Conservation (phyloP, 306 rosid genomes). For the Prunus fruticosa region DNA sequence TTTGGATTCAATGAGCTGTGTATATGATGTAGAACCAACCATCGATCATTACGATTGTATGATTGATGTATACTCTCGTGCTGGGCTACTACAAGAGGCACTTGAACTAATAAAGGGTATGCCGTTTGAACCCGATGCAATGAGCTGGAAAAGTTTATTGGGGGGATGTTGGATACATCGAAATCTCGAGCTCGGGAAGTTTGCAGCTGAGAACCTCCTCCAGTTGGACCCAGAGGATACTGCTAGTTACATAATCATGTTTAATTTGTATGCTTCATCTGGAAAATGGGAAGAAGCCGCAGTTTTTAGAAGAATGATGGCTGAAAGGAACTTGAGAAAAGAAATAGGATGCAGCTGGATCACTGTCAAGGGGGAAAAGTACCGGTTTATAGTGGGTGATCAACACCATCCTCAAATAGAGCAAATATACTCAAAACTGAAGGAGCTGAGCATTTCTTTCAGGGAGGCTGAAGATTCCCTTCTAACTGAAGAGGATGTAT, state of each 20-base stretch:
- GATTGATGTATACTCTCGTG: constrained; percentile 59
- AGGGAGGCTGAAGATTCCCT: constrained; percentile 25
- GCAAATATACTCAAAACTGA: constrained; percentile 43
- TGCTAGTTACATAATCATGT: constrained; percentile 51
- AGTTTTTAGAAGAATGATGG: constrained; percentile 47
- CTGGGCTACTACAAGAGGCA: constrained; percentile 49
- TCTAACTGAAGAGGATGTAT: constrained; percentile 41
- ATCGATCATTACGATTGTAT: constrained; percentile 57
- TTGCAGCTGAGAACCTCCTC: constrained; percentile 46
- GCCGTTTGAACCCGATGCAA: constrained; percentile 46
- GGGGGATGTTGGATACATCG: constrained; percentile 63
- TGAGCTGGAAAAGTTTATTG: constrained; percentile 63
- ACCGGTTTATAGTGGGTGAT: constrained; percentile 56
- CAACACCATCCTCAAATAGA: constrained; percentile 57
- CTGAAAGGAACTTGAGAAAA: constrained; percentile 46
- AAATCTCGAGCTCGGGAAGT: constrained; percentile 46
- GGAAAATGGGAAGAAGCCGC: constrained; percentile 65
- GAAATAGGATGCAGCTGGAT: constrained; percentile 61
- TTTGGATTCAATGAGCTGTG: constrained; percentile 48
- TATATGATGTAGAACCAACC: constrained; percentile 40
- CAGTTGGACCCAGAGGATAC: constrained; percentile 45
- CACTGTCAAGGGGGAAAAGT: constrained; percentile 43
- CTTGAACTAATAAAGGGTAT: constrained; percentile 42
- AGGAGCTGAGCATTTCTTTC: constrained; percentile 32
- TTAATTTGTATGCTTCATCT: constrained; percentile 44